Conservation (phyloP, 2,329 filamentous ascomycete genomes). For the Fusarium acutatum region DNA sequence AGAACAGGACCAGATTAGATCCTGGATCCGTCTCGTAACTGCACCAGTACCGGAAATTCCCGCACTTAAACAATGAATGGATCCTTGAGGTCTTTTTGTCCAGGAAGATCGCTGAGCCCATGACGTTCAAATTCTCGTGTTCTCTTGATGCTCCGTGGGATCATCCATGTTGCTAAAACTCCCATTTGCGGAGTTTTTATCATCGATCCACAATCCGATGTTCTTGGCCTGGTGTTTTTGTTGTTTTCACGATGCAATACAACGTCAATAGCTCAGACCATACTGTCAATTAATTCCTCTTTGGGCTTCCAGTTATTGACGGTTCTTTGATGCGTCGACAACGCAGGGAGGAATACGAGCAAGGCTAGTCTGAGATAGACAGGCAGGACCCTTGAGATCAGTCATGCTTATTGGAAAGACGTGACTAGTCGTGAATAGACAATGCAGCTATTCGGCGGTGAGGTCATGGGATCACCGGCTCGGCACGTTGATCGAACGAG, state of each 20-base stretch:
- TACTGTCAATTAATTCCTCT: conserved; percentile 3
- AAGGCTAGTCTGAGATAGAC: conserved; percentile 11
- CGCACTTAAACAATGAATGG: conserved; percentile 1
- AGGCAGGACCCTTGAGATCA: conserved; percentile 15
- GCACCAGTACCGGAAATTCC: conserved; percentile 11
- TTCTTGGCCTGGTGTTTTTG: background rate
- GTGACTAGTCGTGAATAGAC: background rate
- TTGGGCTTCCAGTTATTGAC: conserved; percentile 2
- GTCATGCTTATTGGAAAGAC: background rate
- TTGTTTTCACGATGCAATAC: background rate
- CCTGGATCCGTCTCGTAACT: background rate
- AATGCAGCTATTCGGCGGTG: conserved; percentile 13
- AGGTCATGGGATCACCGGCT: conserved; percentile 26
- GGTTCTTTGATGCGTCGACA: conserved; percentile 10
- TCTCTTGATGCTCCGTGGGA: background rate
- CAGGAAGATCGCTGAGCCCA: conserved; percentile 8
- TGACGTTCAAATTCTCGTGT: conserved; percentile 30
- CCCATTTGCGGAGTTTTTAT: conserved; percentile 22
- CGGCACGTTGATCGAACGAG: conserved; percentile 9
- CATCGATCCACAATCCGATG: conserved; percentile 11
- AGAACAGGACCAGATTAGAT: background rate
- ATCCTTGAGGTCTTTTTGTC: conserved; percentile 15
- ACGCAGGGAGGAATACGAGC: conserved; percentile 35
- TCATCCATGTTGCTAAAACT: conserved; percentile 21
- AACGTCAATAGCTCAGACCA: conserved; percentile 18